Evolutionary conservation across 2,329 filamentous ascomycete genomes (phyloP), one percentile per base, ranked within the genome.

Genomic region (Colletotrichum liaoningense): DNA sequence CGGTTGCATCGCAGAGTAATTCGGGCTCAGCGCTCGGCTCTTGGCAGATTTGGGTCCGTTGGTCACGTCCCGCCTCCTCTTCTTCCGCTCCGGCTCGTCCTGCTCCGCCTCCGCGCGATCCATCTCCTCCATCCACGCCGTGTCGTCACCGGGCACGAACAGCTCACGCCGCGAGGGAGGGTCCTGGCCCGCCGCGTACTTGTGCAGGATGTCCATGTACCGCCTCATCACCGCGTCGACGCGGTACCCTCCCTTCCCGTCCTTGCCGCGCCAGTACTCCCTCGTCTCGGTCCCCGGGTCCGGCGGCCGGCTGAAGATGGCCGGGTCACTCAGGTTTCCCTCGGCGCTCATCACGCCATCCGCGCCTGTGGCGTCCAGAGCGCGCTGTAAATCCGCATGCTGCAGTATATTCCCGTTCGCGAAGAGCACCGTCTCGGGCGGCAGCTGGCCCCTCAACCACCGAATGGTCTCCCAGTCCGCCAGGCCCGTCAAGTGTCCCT

Each of bases 301-400:
- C 0, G 95, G 95, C 19, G 91, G 87, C 38, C 86, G 84, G 16
- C 93, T 91, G 79, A 99, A 99, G 56, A 99, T 93, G 2, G 91
- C 92, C 0, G 97, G 97, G 80, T 99, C 95, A 79, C 95, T 96
- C 0, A 99, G 88, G 80, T 98, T 98, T 0, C 95, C 97, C 83
- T 99, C 97, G 5, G 97, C 97, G 77, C 93, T 96, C 97, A 99
- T 98, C 64, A 99, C 91, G 22, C 90, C 97, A 81, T 99, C 97
- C 1, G 93, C 96, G 1, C 95, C 95, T 1, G 97, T 99, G 5
- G 88, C 94, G 63, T 91, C 89, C 24, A 99, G 85, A 79, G 96
- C 98, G 24, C 85, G 85, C 63, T 93, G 89, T 12, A 99, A 86
- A 80, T 99, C 96, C 0, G 87, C 92, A 72, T 93, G 88, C 80